phyloP scores from a whole-genome alignment of 495 filamentous ascomycete species.

The Penicillium angulare region DNA sequence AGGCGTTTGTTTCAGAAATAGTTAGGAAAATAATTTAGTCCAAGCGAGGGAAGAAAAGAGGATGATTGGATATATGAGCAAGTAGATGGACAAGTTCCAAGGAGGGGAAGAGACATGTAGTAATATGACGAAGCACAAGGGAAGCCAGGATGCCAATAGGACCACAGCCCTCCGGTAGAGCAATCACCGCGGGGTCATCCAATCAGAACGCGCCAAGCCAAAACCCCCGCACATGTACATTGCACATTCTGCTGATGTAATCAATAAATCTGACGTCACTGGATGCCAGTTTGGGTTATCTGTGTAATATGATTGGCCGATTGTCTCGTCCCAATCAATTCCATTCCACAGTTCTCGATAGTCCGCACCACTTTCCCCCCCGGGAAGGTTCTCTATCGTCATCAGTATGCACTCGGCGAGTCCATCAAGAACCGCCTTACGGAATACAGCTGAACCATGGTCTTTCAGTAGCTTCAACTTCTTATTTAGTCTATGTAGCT shows the following conservation, averaged over 20 bases:
- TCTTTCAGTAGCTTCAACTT: too few species aligned
- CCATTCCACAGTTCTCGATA: not conserved
- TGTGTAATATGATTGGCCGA: too few species aligned
- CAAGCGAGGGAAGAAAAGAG: not conserved
- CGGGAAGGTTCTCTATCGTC: not conserved
- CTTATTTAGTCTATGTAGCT: not conserved
- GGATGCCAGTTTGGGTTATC: not conserved
- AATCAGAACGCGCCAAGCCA: conserved; percentile 11
- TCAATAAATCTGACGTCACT: conserved; percentile 9
- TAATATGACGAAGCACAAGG: not conserved
- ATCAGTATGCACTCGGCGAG: not conserved
- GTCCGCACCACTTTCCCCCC: not conserved
- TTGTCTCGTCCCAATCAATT: not conserved
- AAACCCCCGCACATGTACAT: not conserved
- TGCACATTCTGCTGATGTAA: not conserved
- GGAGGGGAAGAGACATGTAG: too few species aligned
- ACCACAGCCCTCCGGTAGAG: conserved; percentile 13
- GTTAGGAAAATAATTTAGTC: too few species aligned
- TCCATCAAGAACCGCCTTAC: too few species aligned
- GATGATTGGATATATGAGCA: not conserved
- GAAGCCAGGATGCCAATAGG: conserved; percentile 9
- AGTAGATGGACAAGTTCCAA: not conserved
- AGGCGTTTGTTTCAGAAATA: too few species aligned
- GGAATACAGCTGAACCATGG: too few species aligned
- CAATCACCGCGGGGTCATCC: conserved; percentile 2